Evolutionary conservation across 306 rosid species (phyloP).

Genomic region (Dalbergia oliveri): DNA sequence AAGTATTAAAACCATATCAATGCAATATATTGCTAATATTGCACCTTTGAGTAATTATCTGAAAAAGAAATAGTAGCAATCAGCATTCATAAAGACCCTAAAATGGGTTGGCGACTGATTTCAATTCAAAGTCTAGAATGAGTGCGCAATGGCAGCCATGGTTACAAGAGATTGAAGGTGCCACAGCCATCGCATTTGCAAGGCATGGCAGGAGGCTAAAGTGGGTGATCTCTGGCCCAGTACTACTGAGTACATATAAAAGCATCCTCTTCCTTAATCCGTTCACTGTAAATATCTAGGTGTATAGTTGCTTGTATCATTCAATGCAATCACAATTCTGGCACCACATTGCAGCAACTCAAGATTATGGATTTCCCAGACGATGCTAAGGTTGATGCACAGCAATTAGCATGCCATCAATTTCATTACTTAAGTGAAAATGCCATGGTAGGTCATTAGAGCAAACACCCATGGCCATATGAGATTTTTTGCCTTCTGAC

Average conservation of each 20-base stretch:
- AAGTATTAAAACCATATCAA: neutral
- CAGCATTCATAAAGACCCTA: constrained; percentile 15
- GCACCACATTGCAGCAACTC: neutral
- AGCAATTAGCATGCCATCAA: constrained; percentile 13
- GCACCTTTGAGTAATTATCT: neutral
- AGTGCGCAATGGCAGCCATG: constrained; percentile 12
- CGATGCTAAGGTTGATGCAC: constrained; percentile 27
- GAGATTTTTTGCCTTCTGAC: constrained; percentile 61
- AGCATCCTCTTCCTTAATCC: constrained; percentile 13
- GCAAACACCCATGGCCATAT: constrained; percentile 59
- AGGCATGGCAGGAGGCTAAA: constrained; percentile 34
- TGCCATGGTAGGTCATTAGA: constrained; percentile 50
- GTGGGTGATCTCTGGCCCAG: neutral
- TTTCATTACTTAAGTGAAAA: constrained; percentile 51
- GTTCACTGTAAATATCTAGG: neutral
- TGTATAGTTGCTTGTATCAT: neutral
- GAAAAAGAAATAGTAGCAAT: neutral
- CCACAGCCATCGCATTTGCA: constrained; percentile 17
- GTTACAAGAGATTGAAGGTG: constrained; percentile 29
- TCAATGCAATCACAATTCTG: constrained; percentile 1
- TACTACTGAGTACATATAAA: neutral
- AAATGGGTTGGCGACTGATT: constrained; percentile 27
- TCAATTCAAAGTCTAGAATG: constrained; percentile 25
- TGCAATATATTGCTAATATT: neutral
- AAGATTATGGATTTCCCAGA: constrained; percentile 17